phyloP scores from a whole-genome alignment of 768 basidiomycete genomes.

The Exsudoporus frostii region DNA sequence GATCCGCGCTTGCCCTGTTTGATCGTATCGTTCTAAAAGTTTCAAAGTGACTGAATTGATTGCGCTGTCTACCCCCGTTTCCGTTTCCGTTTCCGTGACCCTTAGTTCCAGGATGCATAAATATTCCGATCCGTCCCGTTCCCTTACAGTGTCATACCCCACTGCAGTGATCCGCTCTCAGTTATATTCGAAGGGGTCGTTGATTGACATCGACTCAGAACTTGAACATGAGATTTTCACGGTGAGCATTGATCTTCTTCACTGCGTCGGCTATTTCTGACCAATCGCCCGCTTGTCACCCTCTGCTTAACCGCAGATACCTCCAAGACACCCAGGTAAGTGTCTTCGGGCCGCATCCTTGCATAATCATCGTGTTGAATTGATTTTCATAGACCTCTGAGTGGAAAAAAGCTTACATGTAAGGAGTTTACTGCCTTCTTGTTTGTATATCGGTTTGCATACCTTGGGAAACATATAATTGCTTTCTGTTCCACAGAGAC shows the following conservation, averaged over 20 bases:
- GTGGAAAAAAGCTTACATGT: constrained; percentile 41
- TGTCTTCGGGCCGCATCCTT: not conserved
- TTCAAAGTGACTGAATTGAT: constrained; percentile 11
- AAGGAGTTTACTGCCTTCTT: not conserved
- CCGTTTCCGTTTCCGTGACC: not conserved
- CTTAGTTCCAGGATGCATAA: constrained; percentile 3
- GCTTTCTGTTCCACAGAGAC: constrained; percentile 43
- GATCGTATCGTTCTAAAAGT: constrained; percentile 6
- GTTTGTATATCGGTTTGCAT: not conserved
- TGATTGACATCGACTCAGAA: not conserved
- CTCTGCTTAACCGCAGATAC: constrained; percentile 42
- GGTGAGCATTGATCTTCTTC: constrained; percentile 34
- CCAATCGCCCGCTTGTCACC: not conserved
- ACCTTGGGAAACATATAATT: not conserved
- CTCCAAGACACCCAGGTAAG: constrained; percentile 66
- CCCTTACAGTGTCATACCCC: not conserved
- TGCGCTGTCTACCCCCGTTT: not conserved
- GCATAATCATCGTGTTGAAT: not conserved
- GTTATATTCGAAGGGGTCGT: not conserved
- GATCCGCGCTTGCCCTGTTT: not conserved
- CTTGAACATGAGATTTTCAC: constrained; percentile 54
- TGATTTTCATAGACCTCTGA: constrained; percentile 55
- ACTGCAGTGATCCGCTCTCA: not conserved
- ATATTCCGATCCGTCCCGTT: constrained; percentile 14
- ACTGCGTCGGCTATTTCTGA: not conserved